Conservation (phyloP, 352 stramenopile species). For the Pythium utonaiense region DNA sequence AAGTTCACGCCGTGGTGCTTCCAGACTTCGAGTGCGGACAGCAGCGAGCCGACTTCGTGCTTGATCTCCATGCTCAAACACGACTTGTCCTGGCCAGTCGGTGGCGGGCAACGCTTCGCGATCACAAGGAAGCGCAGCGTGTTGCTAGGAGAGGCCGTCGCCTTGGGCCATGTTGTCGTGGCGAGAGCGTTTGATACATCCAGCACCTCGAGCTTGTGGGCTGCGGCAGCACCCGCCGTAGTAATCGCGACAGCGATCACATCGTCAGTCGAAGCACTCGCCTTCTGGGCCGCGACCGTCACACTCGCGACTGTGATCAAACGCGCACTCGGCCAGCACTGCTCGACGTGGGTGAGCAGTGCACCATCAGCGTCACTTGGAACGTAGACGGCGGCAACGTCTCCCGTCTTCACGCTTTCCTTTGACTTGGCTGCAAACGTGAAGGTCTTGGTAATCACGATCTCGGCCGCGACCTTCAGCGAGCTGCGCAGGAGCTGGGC, state of each 20-base stretch:
- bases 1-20: constrained; percentile 81
- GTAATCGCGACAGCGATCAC: constrained; percentile 50
- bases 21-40: constrained; percentile 77
- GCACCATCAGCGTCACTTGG: constrained; percentile 49
- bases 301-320: constrained; percentile 66
- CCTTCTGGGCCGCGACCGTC: constrained; percentile 47
- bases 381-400: constrained; percentile 61
- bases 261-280: constrained; percentile 24
- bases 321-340: constrained; percentile 66
- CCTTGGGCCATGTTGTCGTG: constrained; percentile 38
- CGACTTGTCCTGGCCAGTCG: constrained; percentile 80
- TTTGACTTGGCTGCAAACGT: constrained; percentile 64
- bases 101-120: constrained; percentile 54
- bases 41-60: constrained; percentile 83
- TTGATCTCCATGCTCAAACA: constrained; percentile 83
- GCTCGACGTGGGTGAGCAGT: constrained; percentile 58
- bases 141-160: constrained; percentile 35
- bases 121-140: constrained; percentile 72
- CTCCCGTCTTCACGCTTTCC: constrained; percentile 30
- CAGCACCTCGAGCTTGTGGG: constrained; percentile 40
- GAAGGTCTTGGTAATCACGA: constrained; percentile 65
- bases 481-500: constrained; percentile 59
- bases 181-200: constrained; percentile 49
- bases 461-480: constrained; percentile 78
- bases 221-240: constrained; percentile 38